These are phyloP conservation scores for Fraxinus nigra DNA, from an alignment of 305 asterid genomes.

Conservation along the genomic window DNA sequence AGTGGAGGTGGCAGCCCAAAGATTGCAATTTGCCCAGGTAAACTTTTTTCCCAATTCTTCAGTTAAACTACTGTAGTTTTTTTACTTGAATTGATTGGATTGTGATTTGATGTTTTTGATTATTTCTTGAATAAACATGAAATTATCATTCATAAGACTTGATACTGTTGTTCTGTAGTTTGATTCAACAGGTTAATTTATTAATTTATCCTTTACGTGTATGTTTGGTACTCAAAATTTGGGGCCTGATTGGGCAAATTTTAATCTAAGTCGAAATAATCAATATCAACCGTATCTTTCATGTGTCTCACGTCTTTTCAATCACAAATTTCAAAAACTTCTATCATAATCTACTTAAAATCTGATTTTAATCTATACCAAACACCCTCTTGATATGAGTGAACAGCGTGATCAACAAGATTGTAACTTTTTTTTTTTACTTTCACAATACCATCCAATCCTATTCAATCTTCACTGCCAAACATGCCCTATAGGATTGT, in stretches of 20 bases:
- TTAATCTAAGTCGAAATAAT: too few relatives aligned
- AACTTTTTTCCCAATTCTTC: not conserved
- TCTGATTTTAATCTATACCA: too few relatives aligned
- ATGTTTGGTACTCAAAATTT: not conserved
- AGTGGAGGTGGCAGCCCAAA: conserved; percentile 97
- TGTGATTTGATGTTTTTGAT: not conserved
- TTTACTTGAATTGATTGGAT: not conserved
- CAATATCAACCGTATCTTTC: too few relatives aligned
- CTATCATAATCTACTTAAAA: too few relatives aligned
- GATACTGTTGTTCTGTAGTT: not conserved
- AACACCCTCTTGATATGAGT: not conserved
- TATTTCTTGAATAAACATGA: not conserved
- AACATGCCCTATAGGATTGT: not conserved
- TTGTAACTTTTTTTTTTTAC: not conserved
- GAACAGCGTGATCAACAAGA: not conserved
- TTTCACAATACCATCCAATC: not conserved
- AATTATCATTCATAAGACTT: not conserved
- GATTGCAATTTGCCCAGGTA: conserved; percentile 91
- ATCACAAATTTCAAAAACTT: too few relatives aligned
- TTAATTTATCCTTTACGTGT: not conserved
- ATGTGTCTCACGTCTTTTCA: too few relatives aligned
- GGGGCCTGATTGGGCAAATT: too few relatives aligned
- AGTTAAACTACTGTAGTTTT: not conserved
- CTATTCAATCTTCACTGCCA: not conserved
- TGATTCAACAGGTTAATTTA: not conserved